These are phyloP conservation scores for Harringtonia lauricola DNA, from an alignment of 2,329 filamentous ascomycete genomes.

Conservation along the genomic window DNA sequence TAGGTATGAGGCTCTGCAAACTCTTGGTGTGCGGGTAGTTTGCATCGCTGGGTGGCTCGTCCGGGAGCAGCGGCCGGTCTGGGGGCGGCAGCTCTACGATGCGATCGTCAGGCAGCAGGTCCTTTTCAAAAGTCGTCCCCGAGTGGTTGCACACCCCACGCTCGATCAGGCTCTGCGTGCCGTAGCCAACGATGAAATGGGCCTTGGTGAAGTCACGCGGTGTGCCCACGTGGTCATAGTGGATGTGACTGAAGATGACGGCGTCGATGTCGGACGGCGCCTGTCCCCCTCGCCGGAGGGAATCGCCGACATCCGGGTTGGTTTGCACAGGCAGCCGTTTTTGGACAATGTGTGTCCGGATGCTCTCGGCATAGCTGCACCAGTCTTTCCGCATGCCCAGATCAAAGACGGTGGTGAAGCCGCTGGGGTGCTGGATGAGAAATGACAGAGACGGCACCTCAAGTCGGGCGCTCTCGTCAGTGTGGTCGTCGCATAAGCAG, in stretches of 20 bases:
- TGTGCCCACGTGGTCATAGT: slow-evolving; percentile 49
- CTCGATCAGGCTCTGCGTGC: slow-evolving; percentile 29
- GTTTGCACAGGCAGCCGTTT: slow-evolving; percentile 33
- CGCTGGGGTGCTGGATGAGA: slow-evolving; percentile 32
- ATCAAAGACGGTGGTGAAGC: slow-evolving; percentile 33
- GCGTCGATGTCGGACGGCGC: slow-evolving; percentile 15
- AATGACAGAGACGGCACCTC: slow-evolving; percentile 28
- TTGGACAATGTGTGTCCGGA: slow-evolving; percentile 31
- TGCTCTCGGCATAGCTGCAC: slow-evolving; percentile 27
- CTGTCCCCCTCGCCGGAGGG: slow-evolving; percentile 17
- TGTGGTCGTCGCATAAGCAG: no score
- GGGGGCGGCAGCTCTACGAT: background rate
- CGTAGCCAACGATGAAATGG: slow-evolving; percentile 38
- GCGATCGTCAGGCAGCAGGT: background rate
- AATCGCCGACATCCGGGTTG: slow-evolving; percentile 29
- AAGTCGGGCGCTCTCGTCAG: background rate
- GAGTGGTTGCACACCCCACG: slow-evolving; percentile 12
- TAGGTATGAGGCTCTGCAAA: no score
- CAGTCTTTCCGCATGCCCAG: slow-evolving; percentile 37
- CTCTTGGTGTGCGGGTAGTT: no score
- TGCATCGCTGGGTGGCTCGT: no score
- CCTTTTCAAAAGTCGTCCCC: background rate
- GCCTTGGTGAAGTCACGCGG: slow-evolving; percentile 36
- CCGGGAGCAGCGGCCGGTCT: background rate
- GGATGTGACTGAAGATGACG: slow-evolving; percentile 38